A percentile compares a stretch with the other conserved stretches of the same genome.
phyloP scores from a whole-genome alignment of 2,329 filamentous ascomycete species.

The Hypomyces perniciosus region DNA sequence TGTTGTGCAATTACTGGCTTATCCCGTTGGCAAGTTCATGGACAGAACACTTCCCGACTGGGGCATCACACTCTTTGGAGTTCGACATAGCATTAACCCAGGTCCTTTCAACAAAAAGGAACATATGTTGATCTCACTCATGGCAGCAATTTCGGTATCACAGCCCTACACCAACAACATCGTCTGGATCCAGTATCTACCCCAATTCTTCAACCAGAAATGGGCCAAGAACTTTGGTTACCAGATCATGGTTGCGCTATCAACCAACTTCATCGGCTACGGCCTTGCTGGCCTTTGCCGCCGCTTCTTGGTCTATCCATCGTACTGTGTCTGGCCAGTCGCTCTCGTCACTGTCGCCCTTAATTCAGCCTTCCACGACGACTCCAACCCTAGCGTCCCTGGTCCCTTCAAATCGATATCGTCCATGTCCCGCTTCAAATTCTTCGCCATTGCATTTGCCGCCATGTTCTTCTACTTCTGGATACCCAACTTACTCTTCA shows the following conservation, averaged over 20 bases:
- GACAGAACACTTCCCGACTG: constrained; percentile 40
- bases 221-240: constrained; percentile 44
- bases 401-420: constrained; percentile 30
- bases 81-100: constrained; percentile 40
- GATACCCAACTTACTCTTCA: constrained; percentile 48
- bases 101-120: constrained; percentile 50
- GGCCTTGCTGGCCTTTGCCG: constrained; percentile 46
- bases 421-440: constrained; percentile 38
- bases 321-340: constrained; percentile 49
- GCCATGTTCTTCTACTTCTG: constrained; percentile 50
- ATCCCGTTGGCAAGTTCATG: constrained; percentile 41
- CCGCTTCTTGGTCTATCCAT: constrained; percentile 46
- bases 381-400: constrained; percentile 25
- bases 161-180: constrained; percentile 45
- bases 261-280: constrained; percentile 51
- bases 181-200: constrained; percentile 43
- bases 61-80: constrained; percentile 36
- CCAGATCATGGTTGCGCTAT: constrained; percentile 44
- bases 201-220: constrained; percentile 44
- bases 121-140: constrained; percentile 50
- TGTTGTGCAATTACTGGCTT: constrained; percentile 50
- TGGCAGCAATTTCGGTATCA: constrained; percentile 46
- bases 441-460: constrained; percentile 39
- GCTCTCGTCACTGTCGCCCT: constrained; percentile 45
- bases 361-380: constrained; percentile 42